Base-by-base conservation (phyloP, 495 filamentous ascomycete genomes). In the Letharia lupina region DNA sequence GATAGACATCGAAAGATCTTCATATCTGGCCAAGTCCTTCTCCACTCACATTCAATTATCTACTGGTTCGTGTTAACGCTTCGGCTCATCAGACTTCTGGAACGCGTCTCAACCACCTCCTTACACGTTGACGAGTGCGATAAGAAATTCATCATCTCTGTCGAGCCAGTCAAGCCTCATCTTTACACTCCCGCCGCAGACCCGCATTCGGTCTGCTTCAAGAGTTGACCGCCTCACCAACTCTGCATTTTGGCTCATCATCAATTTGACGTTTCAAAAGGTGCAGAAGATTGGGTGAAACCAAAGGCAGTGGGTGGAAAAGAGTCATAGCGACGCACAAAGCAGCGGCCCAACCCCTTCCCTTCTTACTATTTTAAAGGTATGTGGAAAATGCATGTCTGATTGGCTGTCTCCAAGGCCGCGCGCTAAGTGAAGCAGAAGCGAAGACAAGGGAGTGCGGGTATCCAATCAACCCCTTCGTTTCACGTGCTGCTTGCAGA, bases 361-460 rank as follows among this genome's bases (percentile, higher is more conserved):
- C 50, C 39, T 33, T 18, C 6, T 45, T 66, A 39, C 47, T 47
- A 37, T 35, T 61, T 48, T 60, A 60, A 44, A 63, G 60, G 60
- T 66, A 69, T 66, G 67, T 62, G 45, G 28, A 59, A 20, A 16
- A 45, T 47, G 63, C 28, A 60, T 60, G 42, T 23, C 13, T 70
- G 61, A 70, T 70, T 67, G 66, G 68, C 37, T 61, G 45, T 62
- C 56, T 61, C 0, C 47, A 67, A 35, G n/a, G 28, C 33, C 44
- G 61, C 48, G 68, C 68, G 68, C 68, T 70, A 67, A 70, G 54
- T 61, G 68, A 70, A 60, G 65, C 65, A 67, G 50, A 67, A 64
- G 60, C 68, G 56, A 65, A 61, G 57, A 61, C 50, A 52, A 33
- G 47, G 57, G 64, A 50, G 48, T 44, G 37, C 64, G 64, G 64